Evolutionary conservation across 495 filamentous ascomycete species (phyloP).

Genomic region (Hypoxylon lienhwacheense): DNA sequence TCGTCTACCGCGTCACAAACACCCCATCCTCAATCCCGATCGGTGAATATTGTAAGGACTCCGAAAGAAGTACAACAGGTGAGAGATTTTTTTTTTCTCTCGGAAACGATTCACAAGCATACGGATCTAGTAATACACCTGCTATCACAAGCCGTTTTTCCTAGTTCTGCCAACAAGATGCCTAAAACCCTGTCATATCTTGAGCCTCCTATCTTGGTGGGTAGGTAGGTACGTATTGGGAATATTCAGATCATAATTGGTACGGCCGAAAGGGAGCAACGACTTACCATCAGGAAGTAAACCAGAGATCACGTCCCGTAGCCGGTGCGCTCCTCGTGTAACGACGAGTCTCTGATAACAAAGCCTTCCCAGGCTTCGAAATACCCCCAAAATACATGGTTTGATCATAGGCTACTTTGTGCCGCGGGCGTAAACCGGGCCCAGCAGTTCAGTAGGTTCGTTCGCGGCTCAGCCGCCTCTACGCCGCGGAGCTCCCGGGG

Average conservation of each 20-base stretch:
- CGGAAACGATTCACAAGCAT: slow-evolving; percentile 20
- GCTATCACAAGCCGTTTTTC: background rate
- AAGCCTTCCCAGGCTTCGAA: slow-evolving; percentile 6
- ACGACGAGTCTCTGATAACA: slow-evolving; percentile 9
- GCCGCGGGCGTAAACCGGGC: too few relatives aligned
- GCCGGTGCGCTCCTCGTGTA: slow-evolving; percentile 11
- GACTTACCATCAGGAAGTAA: background rate
- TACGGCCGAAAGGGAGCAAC: slow-evolving; percentile 34
- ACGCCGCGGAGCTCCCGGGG: slow-evolving; percentile 21
- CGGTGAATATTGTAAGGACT: slow-evolving; percentile 24
- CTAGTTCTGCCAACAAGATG: slow-evolving; percentile 1
- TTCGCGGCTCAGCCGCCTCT: slow-evolving; percentile 31
- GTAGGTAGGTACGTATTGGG: slow-evolving; percentile 27
- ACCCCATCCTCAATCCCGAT: slow-evolving; percentile 22
- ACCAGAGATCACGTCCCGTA: slow-evolving; percentile 11
- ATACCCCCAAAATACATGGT: slow-evolving; percentile 24
- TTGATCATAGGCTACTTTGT: too few relatives aligned
- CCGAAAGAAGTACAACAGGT: slow-evolving; percentile 19
- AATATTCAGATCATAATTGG: slow-evolving; percentile 26
- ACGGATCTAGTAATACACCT: slow-evolving; percentile 8
- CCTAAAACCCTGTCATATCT: slow-evolving; percentile 11
- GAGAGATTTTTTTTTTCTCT: slow-evolving; percentile 19
- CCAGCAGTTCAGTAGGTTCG: too few relatives aligned
- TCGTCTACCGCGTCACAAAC: slow-evolving; percentile 19
- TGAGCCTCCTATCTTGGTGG: slow-evolving; percentile 14